Evolutionary conservation across 192 early-diverging fungal species (phyloP), one percentile per base, ranked within the genome.

Genomic region (Thamnidium elegans): DNA sequence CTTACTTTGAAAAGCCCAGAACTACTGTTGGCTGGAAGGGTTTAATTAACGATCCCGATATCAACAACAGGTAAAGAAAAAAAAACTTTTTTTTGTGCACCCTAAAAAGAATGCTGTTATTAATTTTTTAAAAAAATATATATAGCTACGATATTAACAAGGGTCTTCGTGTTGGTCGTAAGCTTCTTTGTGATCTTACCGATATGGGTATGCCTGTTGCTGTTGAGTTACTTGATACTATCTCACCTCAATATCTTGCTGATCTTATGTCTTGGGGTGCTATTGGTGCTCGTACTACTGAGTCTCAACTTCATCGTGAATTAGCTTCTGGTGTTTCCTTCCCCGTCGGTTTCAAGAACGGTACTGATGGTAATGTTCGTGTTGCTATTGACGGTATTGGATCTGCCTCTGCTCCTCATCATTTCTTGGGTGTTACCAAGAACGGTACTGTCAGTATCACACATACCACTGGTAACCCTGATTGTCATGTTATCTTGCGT

Each of bases 291-390:
- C 83, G 96, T 47, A 98, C 96, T 2, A 98, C 96, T 15, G 94
- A 96, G 72, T 94, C 90, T 59, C 96, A 98, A 71, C 78, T 96
- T 26, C 94, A 98, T 73, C 86, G 96, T 53, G 96, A 98, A 72
- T 82, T 98, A 42, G 92, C 96, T 5, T 93, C 91, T 2, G 96
- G 96, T 10, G 85, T 92, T 14, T 95, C 93, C 48, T 92, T 95
- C 84, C 94, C 96, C 8, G 88, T 98, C n/a, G 96, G 96, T 0
- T 97, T 98, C 87, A 98, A 98, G 81, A 97, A 96, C 66, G 92
- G 94, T 55, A 98, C 96, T 4, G 95, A 98, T 66, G 96, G 96
- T 47, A 97, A 89, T 65, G 83, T 86, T 30, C 67, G 67, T 6
- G 87, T 91, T 48, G 90, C 90, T 1, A 76, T 90, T 14, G 88